Base-by-base conservation (phyloP, 371 early-diverging fungal genomes). In the Mortierella sp. region DNA sequence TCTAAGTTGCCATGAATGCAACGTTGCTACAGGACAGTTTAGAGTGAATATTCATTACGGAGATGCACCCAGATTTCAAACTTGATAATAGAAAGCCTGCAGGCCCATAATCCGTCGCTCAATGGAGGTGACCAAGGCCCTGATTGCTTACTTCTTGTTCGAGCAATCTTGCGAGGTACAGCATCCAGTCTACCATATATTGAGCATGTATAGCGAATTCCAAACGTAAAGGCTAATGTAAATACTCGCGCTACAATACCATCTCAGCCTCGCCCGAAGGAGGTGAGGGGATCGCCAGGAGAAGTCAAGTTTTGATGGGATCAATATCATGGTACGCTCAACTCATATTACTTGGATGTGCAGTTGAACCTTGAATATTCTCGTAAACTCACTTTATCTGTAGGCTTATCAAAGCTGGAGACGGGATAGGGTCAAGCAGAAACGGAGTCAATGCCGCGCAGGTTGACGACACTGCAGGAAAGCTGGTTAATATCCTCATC, bases 131-230 rank as follows among this genome's bases (percentile, higher is more conserved):
- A 62, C 14, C 77, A 87, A 57, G 86, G 84, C n/a, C 68, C 83
- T 5, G 87, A 87, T 57, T 80, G 86, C 0, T 61, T 85, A 1
- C 71, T 81, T 5, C 49, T 90, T 30, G 64, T 88, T 40, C 74
- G 87, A 62, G 88, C 86, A 12, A 64, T 88, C 18, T 47, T 88
- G 11, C 58, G 78, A 78, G 88, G 88, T 88, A 78, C 12, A 26
- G 22, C 28, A 62, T 9, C 22, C n/a, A 22, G 11, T 63, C 52
- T n/a, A 52, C 20, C 9, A 2, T 43, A 2, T 58, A 16, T 11
- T 43, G 43, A 10, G 16, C 43, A 16, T 43, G 43, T 43, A 43
- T 10, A 43, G 16, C 16, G 43, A 43, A 16, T 3, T 35, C 35
- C 6, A 35, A 35, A 43, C 16, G 16, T 16, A 14, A 43, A 43